Evolutionary conservation across 305 asterid species (phyloP).

Genomic region (Fraxinus baroniana): DNA sequence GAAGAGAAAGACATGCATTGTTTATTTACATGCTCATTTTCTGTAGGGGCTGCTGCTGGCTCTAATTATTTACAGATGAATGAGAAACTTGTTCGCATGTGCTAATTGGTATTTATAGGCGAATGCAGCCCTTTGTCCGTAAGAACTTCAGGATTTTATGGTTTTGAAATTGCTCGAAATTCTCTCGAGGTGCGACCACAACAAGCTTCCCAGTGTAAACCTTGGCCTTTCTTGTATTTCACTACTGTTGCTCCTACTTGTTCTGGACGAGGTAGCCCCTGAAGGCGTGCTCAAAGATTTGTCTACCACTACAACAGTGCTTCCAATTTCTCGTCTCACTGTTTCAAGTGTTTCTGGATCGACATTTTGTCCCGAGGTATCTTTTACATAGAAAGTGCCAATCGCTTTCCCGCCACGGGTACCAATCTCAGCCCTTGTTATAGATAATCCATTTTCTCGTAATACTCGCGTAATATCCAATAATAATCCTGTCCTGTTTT

Average conservation of each 20-base stretch:
- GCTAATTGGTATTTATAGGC: not conserved
- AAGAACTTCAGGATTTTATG: slow-evolving; percentile 41
- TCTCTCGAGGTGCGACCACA: slow-evolving; percentile 73
- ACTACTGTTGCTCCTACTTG: slow-evolving; percentile 22
- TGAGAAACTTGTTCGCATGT: not conserved
- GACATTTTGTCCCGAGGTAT: slow-evolving; percentile 57
- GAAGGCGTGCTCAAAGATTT: slow-evolving; percentile 26
- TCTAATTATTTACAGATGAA: slow-evolving; percentile 21
- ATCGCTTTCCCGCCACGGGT: slow-evolving; percentile 55
- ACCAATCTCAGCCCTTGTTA: slow-evolving; percentile 67
- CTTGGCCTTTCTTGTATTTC: slow-evolving; percentile 34
- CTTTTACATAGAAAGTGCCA: slow-evolving; percentile 78
- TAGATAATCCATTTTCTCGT: slow-evolving; percentile 79
- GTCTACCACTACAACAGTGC: slow-evolving; percentile 34
- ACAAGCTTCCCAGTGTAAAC: slow-evolving; percentile 58
- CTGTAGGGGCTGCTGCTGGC: slow-evolving; percentile 1
- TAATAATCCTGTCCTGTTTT: slow-evolving; percentile 61
- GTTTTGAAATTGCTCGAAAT: slow-evolving; percentile 61
- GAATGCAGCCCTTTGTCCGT: not conserved
- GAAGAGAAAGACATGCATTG: not conserved
- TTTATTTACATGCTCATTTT: not conserved
- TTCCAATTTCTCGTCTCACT: slow-evolving; percentile 61
- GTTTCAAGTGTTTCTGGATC: slow-evolving; percentile 46
- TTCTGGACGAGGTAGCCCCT: slow-evolving; percentile 24
- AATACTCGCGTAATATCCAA: slow-evolving; percentile 73